Conservation (phyloP, 2,329 filamentous ascomycete genomes). For the Pseudocercospora macadamiae region DNA sequence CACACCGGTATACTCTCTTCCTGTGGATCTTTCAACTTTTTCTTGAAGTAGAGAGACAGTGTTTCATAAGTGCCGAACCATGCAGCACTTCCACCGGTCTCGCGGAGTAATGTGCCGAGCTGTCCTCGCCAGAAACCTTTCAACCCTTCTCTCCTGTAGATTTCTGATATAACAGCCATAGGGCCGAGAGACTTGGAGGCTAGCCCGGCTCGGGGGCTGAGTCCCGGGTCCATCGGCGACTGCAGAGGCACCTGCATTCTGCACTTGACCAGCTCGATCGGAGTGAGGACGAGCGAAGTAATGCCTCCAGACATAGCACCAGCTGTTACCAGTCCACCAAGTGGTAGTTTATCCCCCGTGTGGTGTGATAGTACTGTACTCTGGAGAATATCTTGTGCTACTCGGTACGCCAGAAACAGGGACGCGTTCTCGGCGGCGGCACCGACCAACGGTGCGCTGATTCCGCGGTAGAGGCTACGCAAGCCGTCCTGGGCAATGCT, state of each 20-base stretch:
- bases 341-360: slow-evolving; percentile 61
- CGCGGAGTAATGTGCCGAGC: slow-evolving; percentile 86
- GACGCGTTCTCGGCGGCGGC: slow-evolving; percentile 91
- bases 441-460: slow-evolving; percentile 86
- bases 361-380: slow-evolving; percentile 55
- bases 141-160: slow-evolving; percentile 81
- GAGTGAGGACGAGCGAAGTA: slow-evolving; percentile 88
- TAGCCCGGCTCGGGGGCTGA: slow-evolving; percentile 20
- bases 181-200: slow-evolving; percentile 48
- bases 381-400: slow-evolving; percentile 62
- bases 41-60: slow-evolving; percentile 68
- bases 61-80: slow-evolving; percentile 94
- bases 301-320: slow-evolving; percentile 86
- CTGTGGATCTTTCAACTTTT: slow-evolving; percentile 39
- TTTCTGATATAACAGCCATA: slow-evolving; percentile 71
- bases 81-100: slow-evolving; percentile 88
- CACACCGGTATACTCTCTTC: slow-evolving; percentile 69
- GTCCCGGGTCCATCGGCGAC: slow-evolving; percentile 32
- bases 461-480: slow-evolving; percentile 82
- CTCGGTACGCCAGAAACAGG: slow-evolving; percentile 86
- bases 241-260: slow-evolving; percentile 82
- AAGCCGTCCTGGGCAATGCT: slow-evolving; percentile 80
- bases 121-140: slow-evolving; percentile 94
- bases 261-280: slow-evolving; percentile 96
- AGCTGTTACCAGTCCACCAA: slow-evolving; percentile 75